phyloP scores from a whole-genome alignment of 805 yeast species.

The Brettanomyces nanus region DNA sequence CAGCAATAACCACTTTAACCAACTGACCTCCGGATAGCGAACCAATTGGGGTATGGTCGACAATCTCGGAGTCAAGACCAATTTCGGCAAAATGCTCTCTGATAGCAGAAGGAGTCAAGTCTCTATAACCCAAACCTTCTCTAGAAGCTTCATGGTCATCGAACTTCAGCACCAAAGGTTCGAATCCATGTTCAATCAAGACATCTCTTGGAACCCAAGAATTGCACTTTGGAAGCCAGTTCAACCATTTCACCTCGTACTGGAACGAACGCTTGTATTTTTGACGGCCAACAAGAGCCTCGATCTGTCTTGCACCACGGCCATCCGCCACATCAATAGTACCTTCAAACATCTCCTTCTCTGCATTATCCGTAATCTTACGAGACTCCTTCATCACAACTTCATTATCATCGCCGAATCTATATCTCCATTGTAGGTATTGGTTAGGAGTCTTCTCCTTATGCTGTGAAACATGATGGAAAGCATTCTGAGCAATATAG shows the following conservation, averaged over 20 bases:
- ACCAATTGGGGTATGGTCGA: constrained; percentile 96
- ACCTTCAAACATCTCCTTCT: constrained; percentile 67
- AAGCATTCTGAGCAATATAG: constrained; percentile 97
- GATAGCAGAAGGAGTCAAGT: constrained; percentile 82
- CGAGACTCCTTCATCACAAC: constrained; percentile 89
- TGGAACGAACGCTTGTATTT: constrained; percentile 94
- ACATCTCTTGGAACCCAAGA: constrained; percentile 87
- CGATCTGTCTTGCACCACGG: constrained; percentile 73
- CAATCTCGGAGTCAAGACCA: constrained; percentile 96
- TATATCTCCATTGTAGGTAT: constrained; percentile 96
- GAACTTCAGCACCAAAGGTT: constrained; percentile 86
- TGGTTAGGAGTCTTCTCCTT: constrained; percentile 97
- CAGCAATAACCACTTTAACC: constrained; percentile 97
- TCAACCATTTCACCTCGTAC: constrained; percentile 92
- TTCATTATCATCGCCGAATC: constrained; percentile 97
- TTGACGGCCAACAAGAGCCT: constrained; percentile 96
- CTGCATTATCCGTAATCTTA: constrained; percentile 65
- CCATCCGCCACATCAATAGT: constrained; percentile 80
- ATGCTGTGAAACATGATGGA: constrained; percentile 95
- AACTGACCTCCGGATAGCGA: constrained; percentile 96
- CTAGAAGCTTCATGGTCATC: constrained; percentile 99
- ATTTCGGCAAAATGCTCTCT: constrained; percentile 96
- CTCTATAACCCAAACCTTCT: constrained; percentile 98
- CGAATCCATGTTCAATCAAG: constrained; percentile 76
- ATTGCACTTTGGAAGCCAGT: constrained; percentile 87